Base-by-base conservation (phyloP, 306 rosid genomes). In the Ziziphus jujuba region DNA sequence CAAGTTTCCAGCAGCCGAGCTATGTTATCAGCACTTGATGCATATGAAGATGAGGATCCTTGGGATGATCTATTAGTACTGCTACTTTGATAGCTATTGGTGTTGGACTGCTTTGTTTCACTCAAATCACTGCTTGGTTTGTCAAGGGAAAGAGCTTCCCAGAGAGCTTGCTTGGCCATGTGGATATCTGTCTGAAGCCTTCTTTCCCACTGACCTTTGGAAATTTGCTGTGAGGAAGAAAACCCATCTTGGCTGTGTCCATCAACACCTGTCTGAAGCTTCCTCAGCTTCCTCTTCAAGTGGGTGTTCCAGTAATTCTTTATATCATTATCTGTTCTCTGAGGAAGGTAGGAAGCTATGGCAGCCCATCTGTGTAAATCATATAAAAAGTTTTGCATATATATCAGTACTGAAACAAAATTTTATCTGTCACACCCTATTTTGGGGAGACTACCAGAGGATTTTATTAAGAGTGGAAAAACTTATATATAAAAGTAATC, bases 131-230 rank as follows among this genome's bases (percentile, higher is more conserved):
- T 55, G 43, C 2, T 75, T 65, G 81, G 58, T 25, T 78, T 78
- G 73, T 84, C 80, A 31, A 92, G 84, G 45, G 98, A 92, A 23
- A 92, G 81, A 28, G 98, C 98, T 48, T 92, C 91, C 60, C 86
- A 76, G 12, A 92, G 76, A 55, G 96, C 98, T 78, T 84, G 89
- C 31, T 87, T 92, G 63, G 98, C 98, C 84, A 71, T 81, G 61
- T 92, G 80, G 52, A 92, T 92, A 68, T 92, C 96, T 21, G 97
- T 92, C 65, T 92, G 98, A 53, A 92, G 85, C 78, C 84, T 87
- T 79, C 96, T 87, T 79, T 90, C 98, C 98, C 98, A 92, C 69
- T 92, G 96, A 24, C 98, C 98, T 62, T 86, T 92, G 9, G 85
- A 63, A 51, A 73, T 44, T 65, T 67, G 48, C 2, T 71, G 77